Evolutionary conservation across 2,329 filamentous ascomycete species (phyloP).

Genomic region (Orbilia quercus): DNA sequence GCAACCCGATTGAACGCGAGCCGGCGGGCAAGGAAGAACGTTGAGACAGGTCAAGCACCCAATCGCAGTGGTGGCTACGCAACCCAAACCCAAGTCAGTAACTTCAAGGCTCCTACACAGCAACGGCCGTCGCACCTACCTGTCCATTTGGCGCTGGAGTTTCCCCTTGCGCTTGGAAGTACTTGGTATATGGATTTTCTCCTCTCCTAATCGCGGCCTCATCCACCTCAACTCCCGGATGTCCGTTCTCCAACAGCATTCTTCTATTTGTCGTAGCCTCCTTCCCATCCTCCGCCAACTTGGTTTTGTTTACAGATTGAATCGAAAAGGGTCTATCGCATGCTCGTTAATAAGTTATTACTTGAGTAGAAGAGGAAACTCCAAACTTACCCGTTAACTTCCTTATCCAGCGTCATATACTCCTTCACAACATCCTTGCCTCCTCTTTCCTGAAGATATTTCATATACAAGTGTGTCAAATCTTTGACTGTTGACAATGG

Average conservation of each 20-base stretch:
- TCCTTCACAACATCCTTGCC: conserved; percentile 85
- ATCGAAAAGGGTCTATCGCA: conserved; percentile 64
- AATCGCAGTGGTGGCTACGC: conserved; percentile 45
- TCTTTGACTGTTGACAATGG: conserved; percentile 76
- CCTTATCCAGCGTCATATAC: conserved; percentile 82
- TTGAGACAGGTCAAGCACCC: conserved; percentile 18
- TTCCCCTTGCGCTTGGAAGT: conserved; percentile 64
- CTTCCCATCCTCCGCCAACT: conserved; percentile 62
- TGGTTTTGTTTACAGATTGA: conserved; percentile 63
- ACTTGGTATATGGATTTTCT: conserved; percentile 65
- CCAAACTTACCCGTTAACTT: conserved; percentile 80
- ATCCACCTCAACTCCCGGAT: conserved; percentile 64
- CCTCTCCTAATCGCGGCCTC: conserved; percentile 64
- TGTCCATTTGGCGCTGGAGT: conserved; percentile 55
- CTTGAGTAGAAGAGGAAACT: background rate
- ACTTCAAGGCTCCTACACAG: conserved; percentile 8
- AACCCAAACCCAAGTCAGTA: conserved; percentile 21
- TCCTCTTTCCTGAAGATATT: conserved; percentile 84
- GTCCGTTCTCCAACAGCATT: conserved; percentile 64
- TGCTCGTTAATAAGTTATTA: conserved; percentile 9
- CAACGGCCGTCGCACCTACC: conserved; percentile 23
- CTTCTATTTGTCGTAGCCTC: conserved; percentile 62
- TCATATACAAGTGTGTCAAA: conserved; percentile 80
- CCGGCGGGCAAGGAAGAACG: too few species aligned
- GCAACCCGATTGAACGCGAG: background rate